Evolutionary conservation across 257 asterid species (phyloP).

Genomic region (Nicotiana undulata): DNA sequence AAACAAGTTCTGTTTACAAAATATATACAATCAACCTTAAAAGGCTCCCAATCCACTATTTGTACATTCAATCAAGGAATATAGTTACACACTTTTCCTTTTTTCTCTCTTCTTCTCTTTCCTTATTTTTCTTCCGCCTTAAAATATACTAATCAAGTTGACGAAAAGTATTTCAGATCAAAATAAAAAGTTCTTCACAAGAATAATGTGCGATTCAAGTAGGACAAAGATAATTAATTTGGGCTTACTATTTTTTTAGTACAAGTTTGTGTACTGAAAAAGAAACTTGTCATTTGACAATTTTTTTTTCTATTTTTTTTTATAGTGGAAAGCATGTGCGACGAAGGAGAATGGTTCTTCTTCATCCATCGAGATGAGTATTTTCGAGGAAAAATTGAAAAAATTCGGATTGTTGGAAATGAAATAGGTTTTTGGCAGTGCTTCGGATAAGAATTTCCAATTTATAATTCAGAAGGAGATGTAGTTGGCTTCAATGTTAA

Average conservation of each 20-base stretch:
- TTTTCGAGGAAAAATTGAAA: not conserved
- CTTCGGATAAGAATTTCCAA: constrained; percentile 15
- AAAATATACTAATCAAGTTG: too few relatives aligned
- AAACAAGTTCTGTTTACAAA: too few relatives aligned
- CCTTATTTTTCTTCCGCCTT: too few relatives aligned
- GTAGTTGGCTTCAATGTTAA: constrained; percentile 18
- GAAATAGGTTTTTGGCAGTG: constrained; percentile 25
- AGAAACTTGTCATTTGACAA: not conserved
- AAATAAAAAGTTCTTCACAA: too few relatives aligned
- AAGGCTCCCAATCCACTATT: too few relatives aligned
- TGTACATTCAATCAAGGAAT: too few relatives aligned
- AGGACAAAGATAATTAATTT: not conserved
- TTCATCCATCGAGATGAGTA: constrained; percentile 18
- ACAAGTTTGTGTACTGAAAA: not conserved
- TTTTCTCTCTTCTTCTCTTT: too few relatives aligned
- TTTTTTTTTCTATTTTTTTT: not conserved
- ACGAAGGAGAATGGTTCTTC: constrained; percentile 17
- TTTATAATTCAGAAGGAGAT: constrained; percentile 14
- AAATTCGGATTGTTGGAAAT: constrained; percentile 1
- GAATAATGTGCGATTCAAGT: not conserved
- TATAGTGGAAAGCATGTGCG: not conserved
- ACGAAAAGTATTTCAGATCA: too few relatives aligned
- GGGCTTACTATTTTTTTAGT: not conserved
- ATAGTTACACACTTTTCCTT: too few relatives aligned
- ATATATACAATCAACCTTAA: too few relatives aligned